phyloP scores from a whole-genome alignment of 2,329 filamentous ascomycete species.

The Leptoxyphium fumago region DNA sequence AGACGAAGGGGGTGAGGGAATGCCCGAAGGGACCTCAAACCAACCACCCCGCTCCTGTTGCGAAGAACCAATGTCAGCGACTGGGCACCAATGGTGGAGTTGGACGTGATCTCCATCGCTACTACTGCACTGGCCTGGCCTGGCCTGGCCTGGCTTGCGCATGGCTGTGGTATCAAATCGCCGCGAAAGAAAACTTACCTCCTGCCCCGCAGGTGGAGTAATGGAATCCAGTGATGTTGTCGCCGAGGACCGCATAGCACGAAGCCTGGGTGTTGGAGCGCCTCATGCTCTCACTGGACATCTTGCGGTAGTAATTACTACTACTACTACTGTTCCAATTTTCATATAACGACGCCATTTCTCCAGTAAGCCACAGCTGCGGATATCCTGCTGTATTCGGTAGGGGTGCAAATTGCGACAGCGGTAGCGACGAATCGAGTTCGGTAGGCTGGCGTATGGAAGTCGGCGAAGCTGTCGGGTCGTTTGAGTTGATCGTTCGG shows the following conservation, averaged over 20 bases:
- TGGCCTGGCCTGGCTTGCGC: background rate
- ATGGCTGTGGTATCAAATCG: background rate
- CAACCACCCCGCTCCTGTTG: constrained; percentile 76
- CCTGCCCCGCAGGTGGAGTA: constrained; percentile 87
- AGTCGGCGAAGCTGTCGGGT: too few species aligned
- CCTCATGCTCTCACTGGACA: constrained; percentile 45
- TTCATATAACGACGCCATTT: constrained; percentile 57
- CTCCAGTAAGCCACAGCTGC: constrained; percentile 32
- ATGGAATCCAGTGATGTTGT: constrained; percentile 65
- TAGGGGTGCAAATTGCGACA: too few species aligned
- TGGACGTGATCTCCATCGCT: too few species aligned
- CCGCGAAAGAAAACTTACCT: constrained; percentile 17
- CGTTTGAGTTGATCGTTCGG: too few species aligned
- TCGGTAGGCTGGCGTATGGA: too few species aligned
- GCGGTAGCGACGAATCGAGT: too few species aligned
- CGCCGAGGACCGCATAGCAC: constrained; percentile 70
- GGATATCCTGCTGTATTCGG: background rate
- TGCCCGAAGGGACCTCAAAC: constrained; percentile 83
- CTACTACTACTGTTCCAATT: constrained; percentile 56
- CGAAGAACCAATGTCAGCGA: too few species aligned
- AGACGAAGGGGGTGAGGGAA: constrained; percentile 73
- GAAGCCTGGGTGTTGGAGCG: constrained; percentile 71
- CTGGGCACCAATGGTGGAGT: too few species aligned
- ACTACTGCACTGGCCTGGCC: background rate
- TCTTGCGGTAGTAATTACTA: constrained; percentile 45